Base-by-base conservation (phyloP, 768 basidiomycete genomes). In the Cyathus striatus region DNA sequence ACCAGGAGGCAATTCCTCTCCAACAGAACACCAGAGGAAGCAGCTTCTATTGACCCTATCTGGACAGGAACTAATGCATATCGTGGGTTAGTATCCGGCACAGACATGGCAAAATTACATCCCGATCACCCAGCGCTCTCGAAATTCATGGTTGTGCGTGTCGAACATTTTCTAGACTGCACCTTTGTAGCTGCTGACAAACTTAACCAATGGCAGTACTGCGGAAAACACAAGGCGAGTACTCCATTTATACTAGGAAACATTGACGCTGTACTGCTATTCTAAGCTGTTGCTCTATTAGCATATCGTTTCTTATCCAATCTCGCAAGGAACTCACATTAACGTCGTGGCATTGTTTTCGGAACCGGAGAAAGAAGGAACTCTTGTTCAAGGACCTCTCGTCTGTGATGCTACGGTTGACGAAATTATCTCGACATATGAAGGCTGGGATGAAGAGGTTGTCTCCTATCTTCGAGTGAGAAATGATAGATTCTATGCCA, bases 31-130 rank as follows among this genome's bases (percentile, higher is more conserved):
- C 21, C 34, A 46, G 10, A 43, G 18, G 14, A 37, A 12, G 12
- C 50, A 34, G 52, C 46, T 36, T 50, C 51, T 3, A 38, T 56
- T 13, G 49, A 58, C n/a, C 64, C 73, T 5, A 51, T 52, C 0
- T 76, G 68, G 58, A 72, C 65, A 1, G 76, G 76, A 6, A 62
- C 59, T 3, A 42, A 56, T 3, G 59, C 61, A 1, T 75, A 76
- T 43, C 60, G 74, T 4, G 55, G 46, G 3, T 49, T 74, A 17
- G 49, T 74, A 20, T 47, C 68, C 4, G 57, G 56, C 1, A 59
- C 65, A n/a, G 41, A 43, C 1, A 43, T 75, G 41, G 46, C 43
- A 17, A 46, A 48, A 25, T 48, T 51, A 13, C 6, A 49, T 23
- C 65, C 68, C 6, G 51, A 43, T 21, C 55, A 55, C 44, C 40